Evolutionary conservation across 2,329 filamentous ascomycete genomes (phyloP).

Genomic region (Penicillium sp.): DNA sequence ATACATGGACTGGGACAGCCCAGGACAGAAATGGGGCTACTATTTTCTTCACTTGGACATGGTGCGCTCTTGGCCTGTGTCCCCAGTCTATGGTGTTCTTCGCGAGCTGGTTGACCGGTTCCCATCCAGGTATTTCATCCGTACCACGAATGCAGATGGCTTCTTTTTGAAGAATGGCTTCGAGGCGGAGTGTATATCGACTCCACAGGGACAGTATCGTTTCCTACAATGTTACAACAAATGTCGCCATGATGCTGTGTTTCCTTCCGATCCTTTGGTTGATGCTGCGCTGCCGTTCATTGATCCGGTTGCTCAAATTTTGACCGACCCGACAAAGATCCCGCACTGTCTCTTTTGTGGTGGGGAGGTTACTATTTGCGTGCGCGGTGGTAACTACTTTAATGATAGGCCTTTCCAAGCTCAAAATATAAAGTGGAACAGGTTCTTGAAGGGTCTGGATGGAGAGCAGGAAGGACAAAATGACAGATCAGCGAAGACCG

Average conservation of each 20-base stretch:
- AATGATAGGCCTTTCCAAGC: conserved; percentile 15
- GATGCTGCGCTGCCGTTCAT: conserved; percentile 20
- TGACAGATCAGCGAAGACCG: not conserved
- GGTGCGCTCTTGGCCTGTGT: conserved; percentile 17
- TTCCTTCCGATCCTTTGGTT: conserved; percentile 17
- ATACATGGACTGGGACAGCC: conserved; percentile 17
- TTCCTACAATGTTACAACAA: conserved; percentile 24
- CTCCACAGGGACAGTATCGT: conserved; percentile 25
- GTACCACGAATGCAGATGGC: conserved; percentile 26
- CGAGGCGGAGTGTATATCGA: conserved; percentile 12
- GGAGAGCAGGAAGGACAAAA: too few species aligned
- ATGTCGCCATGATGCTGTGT: conserved; percentile 21
- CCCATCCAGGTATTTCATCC: conserved; percentile 13
- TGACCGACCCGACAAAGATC: conserved; percentile 14
- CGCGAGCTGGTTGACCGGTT: not conserved
- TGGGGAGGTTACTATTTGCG: conserved; percentile 22
- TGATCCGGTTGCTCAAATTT: conserved; percentile 14
- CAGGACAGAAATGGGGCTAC: conserved; percentile 24
- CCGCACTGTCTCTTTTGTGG: conserved; percentile 20
- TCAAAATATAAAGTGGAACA: conserved; percentile 14
- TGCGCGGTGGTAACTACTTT: conserved; percentile 25
- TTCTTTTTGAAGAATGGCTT: conserved; percentile 24
- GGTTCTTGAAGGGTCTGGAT: conserved; percentile 6
- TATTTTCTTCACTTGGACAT: conserved; percentile 23
- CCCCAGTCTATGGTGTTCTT: conserved; percentile 8